Conservation (phyloP, 345 rosid species). For the Excoecaria agallocha region DNA sequence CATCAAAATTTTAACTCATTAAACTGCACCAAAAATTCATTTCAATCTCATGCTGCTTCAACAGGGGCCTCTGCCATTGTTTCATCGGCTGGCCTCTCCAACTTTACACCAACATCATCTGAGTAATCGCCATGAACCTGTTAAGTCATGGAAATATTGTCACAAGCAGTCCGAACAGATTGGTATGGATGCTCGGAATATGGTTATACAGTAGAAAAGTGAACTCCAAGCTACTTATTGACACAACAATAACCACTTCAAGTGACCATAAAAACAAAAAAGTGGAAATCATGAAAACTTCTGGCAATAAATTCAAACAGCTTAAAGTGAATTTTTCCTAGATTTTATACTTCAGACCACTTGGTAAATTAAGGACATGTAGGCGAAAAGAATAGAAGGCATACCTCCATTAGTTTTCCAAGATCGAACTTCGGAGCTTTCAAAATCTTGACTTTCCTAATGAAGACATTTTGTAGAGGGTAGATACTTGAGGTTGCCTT, state of each 20-base stretch:
- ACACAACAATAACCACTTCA: not conserved
- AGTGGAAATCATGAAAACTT: too few relatives aligned
- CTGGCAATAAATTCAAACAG: too few relatives aligned
- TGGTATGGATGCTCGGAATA: not conserved
- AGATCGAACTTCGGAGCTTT: constrained; percentile 97
- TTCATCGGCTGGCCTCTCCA: constrained; percentile 85
- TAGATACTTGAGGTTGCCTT: constrained; percentile 77
- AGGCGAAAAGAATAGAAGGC: not conserved
- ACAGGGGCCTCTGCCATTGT: constrained; percentile 53
- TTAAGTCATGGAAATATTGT: not conserved
- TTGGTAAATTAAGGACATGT: not conserved
- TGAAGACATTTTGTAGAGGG: constrained; percentile 85
- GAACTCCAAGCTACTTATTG: not conserved
- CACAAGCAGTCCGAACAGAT: not conserved
- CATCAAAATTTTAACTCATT: not conserved
- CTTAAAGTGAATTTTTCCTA: too few relatives aligned
- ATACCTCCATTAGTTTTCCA: constrained; percentile 95
- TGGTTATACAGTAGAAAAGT: not conserved
- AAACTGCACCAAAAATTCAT: not conserved
- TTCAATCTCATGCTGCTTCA: constrained; percentile 24
- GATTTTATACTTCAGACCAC: too few relatives aligned
- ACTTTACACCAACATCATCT: constrained; percentile 76
- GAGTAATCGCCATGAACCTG: constrained; percentile 88
- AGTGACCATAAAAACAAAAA: not conserved
- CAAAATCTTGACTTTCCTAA: constrained; percentile 88